Conservation (phyloP, 2,329 filamentous ascomycete genomes). For the Aspergillus awamori region DNA sequence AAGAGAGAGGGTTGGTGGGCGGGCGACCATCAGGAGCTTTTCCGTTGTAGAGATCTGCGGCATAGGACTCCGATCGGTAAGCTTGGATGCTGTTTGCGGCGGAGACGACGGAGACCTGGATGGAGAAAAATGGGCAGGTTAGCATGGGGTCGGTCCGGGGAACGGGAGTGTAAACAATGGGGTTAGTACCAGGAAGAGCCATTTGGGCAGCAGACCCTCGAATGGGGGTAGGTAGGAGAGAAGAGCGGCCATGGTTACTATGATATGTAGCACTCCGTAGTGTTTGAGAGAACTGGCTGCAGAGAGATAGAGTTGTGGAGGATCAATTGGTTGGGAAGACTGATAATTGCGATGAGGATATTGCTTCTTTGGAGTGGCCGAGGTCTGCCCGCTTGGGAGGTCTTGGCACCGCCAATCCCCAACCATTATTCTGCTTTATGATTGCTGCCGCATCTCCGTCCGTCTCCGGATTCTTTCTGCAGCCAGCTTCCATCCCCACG, state of each 20-base stretch:
- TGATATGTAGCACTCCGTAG: background rate
- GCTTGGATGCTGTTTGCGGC: slow-evolving; percentile 84
- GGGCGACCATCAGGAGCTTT: slow-evolving; percentile 58
- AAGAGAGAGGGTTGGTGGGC: slow-evolving; percentile 71
- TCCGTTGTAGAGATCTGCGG: slow-evolving; percentile 74
- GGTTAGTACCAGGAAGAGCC: slow-evolving; percentile 61
- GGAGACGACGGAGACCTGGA: slow-evolving; percentile 77
- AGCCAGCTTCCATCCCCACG: background rate
- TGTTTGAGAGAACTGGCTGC: background rate
- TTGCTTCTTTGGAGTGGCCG: background rate
- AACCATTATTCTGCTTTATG: background rate
- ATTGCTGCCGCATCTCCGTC: background rate
- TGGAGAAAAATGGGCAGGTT: background rate
- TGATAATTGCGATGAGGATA: background rate
- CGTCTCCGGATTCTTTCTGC: slow-evolving; percentile 9
- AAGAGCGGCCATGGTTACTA: slow-evolving; percentile 30
- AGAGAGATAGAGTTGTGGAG: background rate
- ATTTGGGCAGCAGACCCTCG: slow-evolving; percentile 62
- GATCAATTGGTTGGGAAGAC: background rate
- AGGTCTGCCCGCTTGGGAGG: background rate
- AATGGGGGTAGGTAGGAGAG: slow-evolving; percentile 40
- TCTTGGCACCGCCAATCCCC: slow-evolving; percentile 7
- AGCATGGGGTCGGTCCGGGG: background rate
- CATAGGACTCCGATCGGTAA: slow-evolving; percentile 77
- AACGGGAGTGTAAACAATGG: background rate